Evolutionary conservation across 768 basidiomycete species (phyloP).

Genomic region (Mycena leptocephala): DNA sequence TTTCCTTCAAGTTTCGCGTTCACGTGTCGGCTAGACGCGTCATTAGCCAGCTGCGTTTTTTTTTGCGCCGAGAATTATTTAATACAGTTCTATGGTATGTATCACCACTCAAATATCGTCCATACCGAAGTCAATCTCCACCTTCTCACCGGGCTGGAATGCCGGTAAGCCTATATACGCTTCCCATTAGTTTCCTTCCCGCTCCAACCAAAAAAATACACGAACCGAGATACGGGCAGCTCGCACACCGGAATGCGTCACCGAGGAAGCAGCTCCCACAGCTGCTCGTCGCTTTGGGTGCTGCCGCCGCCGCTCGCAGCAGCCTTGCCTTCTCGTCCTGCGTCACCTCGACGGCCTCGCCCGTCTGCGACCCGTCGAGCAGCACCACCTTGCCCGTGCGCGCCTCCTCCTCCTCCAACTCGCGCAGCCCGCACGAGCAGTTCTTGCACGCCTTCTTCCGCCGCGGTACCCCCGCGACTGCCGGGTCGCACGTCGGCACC

Average conservation of each 20-base stretch:
- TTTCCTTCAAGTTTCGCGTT: not conserved
- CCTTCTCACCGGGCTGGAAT: slow-evolving; percentile 98
- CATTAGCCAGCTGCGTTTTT: slow-evolving; percentile 1
- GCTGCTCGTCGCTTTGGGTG: slow-evolving; percentile 93
- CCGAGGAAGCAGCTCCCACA: slow-evolving; percentile 98
- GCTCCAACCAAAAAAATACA: slow-evolving; percentile 38
- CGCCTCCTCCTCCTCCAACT: slow-evolving; percentile 90
- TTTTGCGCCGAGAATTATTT: not conserved
- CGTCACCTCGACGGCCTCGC: slow-evolving; percentile 70
- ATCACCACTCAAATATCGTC: slow-evolving; percentile 80
- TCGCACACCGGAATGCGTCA: slow-evolving; percentile 96
- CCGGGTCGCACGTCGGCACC: slow-evolving; percentile 82
- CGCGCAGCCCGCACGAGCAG: slow-evolving; percentile 96
- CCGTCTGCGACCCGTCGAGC: slow-evolving; percentile 75
- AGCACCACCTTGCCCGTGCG: slow-evolving; percentile 75
- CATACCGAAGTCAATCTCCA: slow-evolving; percentile 91
- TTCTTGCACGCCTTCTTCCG: slow-evolving; percentile 96
- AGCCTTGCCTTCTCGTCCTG: slow-evolving; percentile 78
- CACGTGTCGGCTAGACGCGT: slow-evolving; percentile 16
- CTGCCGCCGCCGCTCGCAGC: slow-evolving; percentile 75
- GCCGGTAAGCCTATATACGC: slow-evolving; percentile 88
- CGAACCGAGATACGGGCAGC: slow-evolving; percentile 97
- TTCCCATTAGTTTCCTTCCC: slow-evolving; percentile 27
- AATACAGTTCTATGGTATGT: slow-evolving; percentile 11
- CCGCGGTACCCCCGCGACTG: slow-evolving; percentile 66